Base-by-base conservation (phyloP, 208 protist species). In the Willaertia magna region DNA sequence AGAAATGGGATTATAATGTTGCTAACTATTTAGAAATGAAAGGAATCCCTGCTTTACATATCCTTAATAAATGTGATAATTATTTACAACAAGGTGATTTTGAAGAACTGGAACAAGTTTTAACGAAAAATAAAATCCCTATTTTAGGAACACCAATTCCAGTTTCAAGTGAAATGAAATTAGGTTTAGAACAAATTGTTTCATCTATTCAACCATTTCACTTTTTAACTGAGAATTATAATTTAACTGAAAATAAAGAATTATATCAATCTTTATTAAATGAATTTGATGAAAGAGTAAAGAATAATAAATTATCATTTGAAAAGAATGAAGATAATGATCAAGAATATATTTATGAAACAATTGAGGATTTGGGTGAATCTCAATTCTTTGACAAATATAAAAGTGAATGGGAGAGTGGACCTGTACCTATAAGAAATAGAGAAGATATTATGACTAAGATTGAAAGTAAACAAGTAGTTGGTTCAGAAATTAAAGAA, bases 141-240 rank as follows among this genome's bases (percentile, higher is more conserved):
- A 18, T 12, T 43, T 20, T 83, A 3, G 78, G 78, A 55, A 83
- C 4, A 4, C 78, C 78, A 4, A 83, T 83, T n/a, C 46, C 46
- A 16, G 3, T 83, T 40, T 83, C 78, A 55, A 42, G n/a, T 30
- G 78, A 83, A 22, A 48, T 26, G 18, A 83, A 83, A 42, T 11
- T 55, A 26, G 46, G 46, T 39, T 39, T 83, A 4, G 46, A 30
- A 40, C n/a, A 81, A 20, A 42, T 81, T 16, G 26, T 40, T 30
- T 81, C 44, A 47, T 49, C 12, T 2, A 51, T 51, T 40, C 76
- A 81, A 42, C 6, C 76, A 30, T 42, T 39, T 39, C 76, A 51
- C 18, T 30, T 51, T 49, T 30, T 82, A 52, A 67, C 85, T 2
- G 88, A 87, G 20, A 86, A 82, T 6, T 75, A 85, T 4, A 40